Evolutionary conservation across 2,329 filamentous ascomycete genomes (phyloP), one percentile per base, ranked within the genome.

Genomic region (Claviceps sp.): DNA sequence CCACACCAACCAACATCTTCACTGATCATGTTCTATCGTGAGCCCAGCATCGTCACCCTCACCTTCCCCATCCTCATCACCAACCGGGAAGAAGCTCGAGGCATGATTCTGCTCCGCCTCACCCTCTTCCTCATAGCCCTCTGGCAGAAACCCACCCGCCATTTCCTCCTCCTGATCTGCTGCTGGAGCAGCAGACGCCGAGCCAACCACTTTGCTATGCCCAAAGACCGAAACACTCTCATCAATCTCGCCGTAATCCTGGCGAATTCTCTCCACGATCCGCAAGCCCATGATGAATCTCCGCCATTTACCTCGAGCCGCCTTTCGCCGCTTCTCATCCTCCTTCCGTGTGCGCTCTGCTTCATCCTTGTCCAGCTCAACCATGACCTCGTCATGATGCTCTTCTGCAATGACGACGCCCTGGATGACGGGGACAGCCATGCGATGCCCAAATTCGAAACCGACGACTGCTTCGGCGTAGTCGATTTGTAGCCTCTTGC

Each of bases 401-500:
- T 95, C 90, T 56, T 82, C 78, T 0, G 91, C 88, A 1, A 96
- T 79, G 0, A 98, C 89, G 0, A 96, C 89, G 0, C 91, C 93
- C 51, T 87, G 85, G 30, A 97, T 85, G 0, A 96, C 82, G 0
- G 93, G 93, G 1, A 97, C 89, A 5, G 93, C 93, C 76, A 93
- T 90, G 54, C 93, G 85, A 60, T 93, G 85, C 0, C 91, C 91
- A 64, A 97, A 98, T 63, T 98, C 93, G 64, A 98, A 98, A 1
- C 89, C 93, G 0, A 90, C 90, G 2, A 95, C 93, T 1, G 93
- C 93, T 67, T 97, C 93, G 0, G 93, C 93, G 60, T 84, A 94
- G 62, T 96, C 89, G 40, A 97, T 85, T 4, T 81, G 81, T 0
- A 98, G 73, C 55, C 86, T 83, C 63, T 87, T 89, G 66, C 91